A percentile compares a stretch with the other conserved stretches of the same genome.
phyloP scores from a whole-genome alignment of 352 stramenopile genomes.

The Globisporangium alternatum region DNA sequence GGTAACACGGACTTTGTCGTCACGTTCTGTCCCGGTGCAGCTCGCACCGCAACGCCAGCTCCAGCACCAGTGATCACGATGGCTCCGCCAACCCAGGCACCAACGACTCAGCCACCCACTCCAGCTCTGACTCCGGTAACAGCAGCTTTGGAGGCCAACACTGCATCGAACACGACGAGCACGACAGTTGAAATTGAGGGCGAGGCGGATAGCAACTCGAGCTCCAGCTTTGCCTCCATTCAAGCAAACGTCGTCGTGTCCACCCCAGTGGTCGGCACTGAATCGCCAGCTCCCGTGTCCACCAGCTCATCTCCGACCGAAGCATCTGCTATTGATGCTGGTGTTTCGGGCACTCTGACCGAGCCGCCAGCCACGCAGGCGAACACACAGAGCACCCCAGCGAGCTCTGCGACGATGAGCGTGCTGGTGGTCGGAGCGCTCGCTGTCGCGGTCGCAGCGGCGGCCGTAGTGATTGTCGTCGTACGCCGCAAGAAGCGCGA shows the following conservation, averaged over 20 bases:
- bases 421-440: conserved; percentile 21
- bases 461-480: conserved; percentile 28
- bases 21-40: conserved; percentile 35
- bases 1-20: conserved; percentile 27
- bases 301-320: background rate
- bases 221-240: background rate
- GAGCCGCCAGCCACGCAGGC: background rate
- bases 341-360: background rate
- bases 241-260: background rate
- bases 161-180: conserved; percentile 1
- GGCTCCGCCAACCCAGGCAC: conserved; percentile 13
- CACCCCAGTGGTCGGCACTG: background rate
- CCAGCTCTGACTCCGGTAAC: background rate
- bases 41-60: conserved; percentile 18
- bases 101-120: conserved; percentile 8
- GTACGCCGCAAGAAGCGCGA: conserved; percentile 29
- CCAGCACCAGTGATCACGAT: conserved; percentile 3
- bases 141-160: conserved; percentile 5
- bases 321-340: background rate
- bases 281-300: background rate
- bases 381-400: conserved; percentile 2
- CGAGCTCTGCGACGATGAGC: background rate
- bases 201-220: conserved; percentile 7
- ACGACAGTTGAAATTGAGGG: background rate
- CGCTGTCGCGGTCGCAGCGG: conserved; percentile 13